Percentiles rank a stretch among this genome's conserved stretches.
These are phyloP conservation scores for Zasmidium cellare DNA, from an alignment of 2,329 filamentous ascomycete genomes.

Conservation along the genomic window DNA sequence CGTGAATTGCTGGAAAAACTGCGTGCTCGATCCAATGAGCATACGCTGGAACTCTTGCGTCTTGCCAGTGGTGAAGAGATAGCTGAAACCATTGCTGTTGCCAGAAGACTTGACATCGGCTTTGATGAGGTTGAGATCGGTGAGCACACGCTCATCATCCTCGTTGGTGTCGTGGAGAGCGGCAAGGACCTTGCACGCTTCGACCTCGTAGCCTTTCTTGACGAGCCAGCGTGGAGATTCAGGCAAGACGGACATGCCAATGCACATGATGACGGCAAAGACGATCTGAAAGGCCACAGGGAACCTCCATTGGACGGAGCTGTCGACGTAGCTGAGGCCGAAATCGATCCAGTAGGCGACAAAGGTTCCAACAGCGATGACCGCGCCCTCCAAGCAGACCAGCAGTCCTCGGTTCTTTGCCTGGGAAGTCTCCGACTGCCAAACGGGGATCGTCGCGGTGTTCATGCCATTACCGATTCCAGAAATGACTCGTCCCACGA, in stretches of 20 bases:
- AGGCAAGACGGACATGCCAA: conserved; percentile 19
- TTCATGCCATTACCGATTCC: conserved; percentile 47
- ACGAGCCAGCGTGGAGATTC: conserved; percentile 40
- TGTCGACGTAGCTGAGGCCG: conserved; percentile 11
- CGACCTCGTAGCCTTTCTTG: conserved; percentile 23
- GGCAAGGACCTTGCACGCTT: conserved; percentile 24
- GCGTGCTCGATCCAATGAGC: conserved; percentile 57
- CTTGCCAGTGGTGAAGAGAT: conserved; percentile 52
- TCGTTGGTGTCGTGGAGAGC: conserved; percentile 26
- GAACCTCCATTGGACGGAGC: conserved; percentile 12
- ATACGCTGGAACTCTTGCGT: conserved; percentile 62
- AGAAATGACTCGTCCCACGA: conserved; percentile 49
- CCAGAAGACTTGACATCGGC: conserved; percentile 60
- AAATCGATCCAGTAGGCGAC: conserved; percentile 20
- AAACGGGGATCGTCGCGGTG: conserved; percentile 38
- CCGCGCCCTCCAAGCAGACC: conserved; percentile 13
- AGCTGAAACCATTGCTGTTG: conserved; percentile 42
- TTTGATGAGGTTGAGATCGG: conserved; percentile 55
- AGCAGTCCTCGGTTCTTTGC: conserved; percentile 18
- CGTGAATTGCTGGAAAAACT: conserved; percentile 62
- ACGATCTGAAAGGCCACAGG: conserved; percentile 19
- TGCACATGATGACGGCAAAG: conserved; percentile 39
- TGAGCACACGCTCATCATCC: conserved; percentile 15
- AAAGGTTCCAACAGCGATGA: conserved; percentile 19
- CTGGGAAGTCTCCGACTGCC: conserved; percentile 49